Base-by-base conservation (phyloP, 2,329 filamentous ascomycete genomes). In the Rhynchosporium secalis region DNA sequence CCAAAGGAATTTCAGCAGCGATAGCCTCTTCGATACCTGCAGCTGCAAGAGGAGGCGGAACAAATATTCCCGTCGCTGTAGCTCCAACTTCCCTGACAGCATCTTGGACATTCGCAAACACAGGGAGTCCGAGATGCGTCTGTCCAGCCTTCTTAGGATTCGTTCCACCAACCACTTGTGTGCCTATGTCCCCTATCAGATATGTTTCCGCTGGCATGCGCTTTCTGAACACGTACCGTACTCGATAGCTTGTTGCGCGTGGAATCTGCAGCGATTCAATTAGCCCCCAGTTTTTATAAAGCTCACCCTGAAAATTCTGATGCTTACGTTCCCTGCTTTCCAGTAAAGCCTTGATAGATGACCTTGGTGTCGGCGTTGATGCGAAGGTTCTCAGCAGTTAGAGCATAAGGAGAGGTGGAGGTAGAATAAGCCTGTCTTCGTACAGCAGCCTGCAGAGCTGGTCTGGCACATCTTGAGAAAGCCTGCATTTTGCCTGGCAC, bases 111-210 rank as follows among this genome's bases (percentile, higher is more conserved):
- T 85, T 94, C 73, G 86, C 90, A 80, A 98, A 99, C 74, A 99
- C 95, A 64, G 95, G 95, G 71, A 90, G 89, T 76, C 87, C 92
- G 67, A 99, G 87, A 79, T 99, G 95, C 76, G 86, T 88, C 73
- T 86, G 80, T 75, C 95, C 95, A 70, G 95, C 95, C 84, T 99
- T 99, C 86, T 96, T 98, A 76, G 95, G 95, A 83, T 98, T 98
- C 75, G 94, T 98, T 76, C 95, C 95, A 78, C 95, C 95, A 70
- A 99, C 92, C 70, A 99, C 92, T 77, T 96, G 94, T 73, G 95
- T 99, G 77, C 94, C 92, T 96, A 73, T 66, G 58, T 41, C 20
- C 41, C 56, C 61, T 67, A 70, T 73, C 66, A 73, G 70, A 70
- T 61, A 41, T 75, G 69, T 65, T 62, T 55, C 62, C 41, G 64